Evolutionary conservation across 176 grass and related monocot species (phyloP), one percentile per base, ranked within the genome.

Genomic region (Areca catechu): DNA sequence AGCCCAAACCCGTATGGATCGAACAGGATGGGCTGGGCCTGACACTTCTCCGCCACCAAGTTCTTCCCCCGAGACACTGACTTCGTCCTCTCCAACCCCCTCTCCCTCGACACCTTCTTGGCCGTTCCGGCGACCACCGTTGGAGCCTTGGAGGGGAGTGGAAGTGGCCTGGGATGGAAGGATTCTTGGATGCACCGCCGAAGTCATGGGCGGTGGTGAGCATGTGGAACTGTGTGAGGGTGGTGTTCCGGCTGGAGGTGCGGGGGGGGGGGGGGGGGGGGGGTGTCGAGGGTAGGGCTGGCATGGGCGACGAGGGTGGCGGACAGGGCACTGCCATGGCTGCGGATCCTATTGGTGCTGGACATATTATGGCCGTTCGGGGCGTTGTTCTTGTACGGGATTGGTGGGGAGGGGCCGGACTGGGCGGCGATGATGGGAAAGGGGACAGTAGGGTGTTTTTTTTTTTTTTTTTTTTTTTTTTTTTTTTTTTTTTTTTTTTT

Each of bases 11-110:
- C n/a, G n/a, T n/a, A n/a, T n/a, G n/a, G n/a, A n/a, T n/a, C n/a
- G n/a, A n/a, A n/a, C n/a, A n/a, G n/a, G n/a, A n/a, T n/a, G n/a
- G n/a, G n/a, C n/a, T n/a, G n/a, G n/a, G n/a, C n/a, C 20, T 5
- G 15, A 51, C 80, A 70, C 47, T 80, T 85, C 62, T 25, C 75
- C 0, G 34, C 68, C 66, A 66, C 83, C 2, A 87, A 98, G 69
- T 85, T 98, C 78, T 92, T 89, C 72, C 93, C 93, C 12, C 62
- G 48, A 2, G 93, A 98, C 80, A 83, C 92, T 67, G 84, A 78
- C 54, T 82, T 50, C 62, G 70, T 98, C 54, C 84, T 98, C 15
- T 16, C 15, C 22, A 91, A 98, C 78, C 50, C 49, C 28, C 84
- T 89, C 62, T 82, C 93, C 5, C 47, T 75, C 24, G 84, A 71